Evolutionary conservation across 2,329 filamentous ascomycete genomes (phyloP), one percentile per base, ranked within the genome.

Genomic region (Fusarium neocosmosporiellum): DNA sequence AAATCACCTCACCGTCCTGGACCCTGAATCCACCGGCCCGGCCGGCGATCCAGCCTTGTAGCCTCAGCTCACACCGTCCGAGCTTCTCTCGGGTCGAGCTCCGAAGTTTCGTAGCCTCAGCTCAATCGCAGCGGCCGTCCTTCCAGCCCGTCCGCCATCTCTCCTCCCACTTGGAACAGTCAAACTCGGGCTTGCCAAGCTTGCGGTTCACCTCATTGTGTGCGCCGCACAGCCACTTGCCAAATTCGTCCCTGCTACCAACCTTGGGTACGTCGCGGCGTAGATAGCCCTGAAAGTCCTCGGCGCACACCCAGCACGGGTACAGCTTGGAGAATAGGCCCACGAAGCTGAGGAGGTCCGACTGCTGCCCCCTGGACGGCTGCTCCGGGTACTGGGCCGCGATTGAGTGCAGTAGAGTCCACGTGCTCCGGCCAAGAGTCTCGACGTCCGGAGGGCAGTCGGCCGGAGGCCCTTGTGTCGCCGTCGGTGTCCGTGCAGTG

Each of bases 371-470:
- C 1, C 86, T 81, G 0, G 91, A 89, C 0, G 96, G 94, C 9
- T 80, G 83, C 9, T 88, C 86, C 1, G 96, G 96, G 81, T 98
- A 99, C 16, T 90, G 90, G 1, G 95, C 96, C 16, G 96, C 94
- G 73, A 99, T 93, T 10, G 93, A 92, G 85, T 99, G 96, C 2
- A 99, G 90, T 22, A 99, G 88, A 0, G 95, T 98, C 96, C 96
- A 99, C 14, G 94, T 94, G 68, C 91, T 92, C 70, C 95, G 93
- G 57, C 96, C 96, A 6, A 99, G 91, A 18, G 87, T 84, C 80
- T 97, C 94, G 72, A 98, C 94, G 80, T 98, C 95, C 1, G 96
- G 93, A 0, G 96, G 96, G 80, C 96, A 98, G 82, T 97, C 93
- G 65, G 86, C 70, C 9, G 87, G 85, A 16, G 84, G 80, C 37